Evolutionary conservation across 352 stramenopile genomes (phyloP).

Genomic region (Phytophthora citricola): DNA sequence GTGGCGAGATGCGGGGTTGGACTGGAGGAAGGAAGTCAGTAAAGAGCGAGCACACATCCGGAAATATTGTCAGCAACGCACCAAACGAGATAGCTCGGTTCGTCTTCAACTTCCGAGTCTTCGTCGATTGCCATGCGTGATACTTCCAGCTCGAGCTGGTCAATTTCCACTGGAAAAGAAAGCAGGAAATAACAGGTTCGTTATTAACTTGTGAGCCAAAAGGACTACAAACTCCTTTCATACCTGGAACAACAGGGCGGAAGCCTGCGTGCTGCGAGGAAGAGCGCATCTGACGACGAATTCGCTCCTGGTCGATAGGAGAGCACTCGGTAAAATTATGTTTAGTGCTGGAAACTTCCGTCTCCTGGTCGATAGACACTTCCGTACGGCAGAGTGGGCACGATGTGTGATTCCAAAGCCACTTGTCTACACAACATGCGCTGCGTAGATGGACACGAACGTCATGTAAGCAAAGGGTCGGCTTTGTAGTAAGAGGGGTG

Average conservation of each 20-base stretch:
- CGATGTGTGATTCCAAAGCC: conserved; percentile 88
- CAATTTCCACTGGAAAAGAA: conserved; percentile 36
- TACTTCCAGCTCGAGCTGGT: conserved; percentile 37
- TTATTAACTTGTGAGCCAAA: conserved; percentile 1
- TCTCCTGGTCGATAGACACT: conserved; percentile 64
- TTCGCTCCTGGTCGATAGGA: conserved; percentile 67
- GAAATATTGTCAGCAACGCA: conserved; percentile 15
- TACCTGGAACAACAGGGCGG: conserved; percentile 76
- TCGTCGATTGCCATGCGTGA: conserved; percentile 45
- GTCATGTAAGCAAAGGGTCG: conserved; percentile 7
- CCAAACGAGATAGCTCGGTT: conserved; percentile 45
- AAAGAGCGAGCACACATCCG: not conserved
- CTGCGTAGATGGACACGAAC: conserved; percentile 32
- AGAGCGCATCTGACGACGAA: conserved; percentile 77
- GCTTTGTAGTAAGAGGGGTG: not conserved
- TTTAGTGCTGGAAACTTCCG: conserved; percentile 48
- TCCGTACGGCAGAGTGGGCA: conserved; percentile 84
- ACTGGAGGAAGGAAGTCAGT: conserved; percentile 20
- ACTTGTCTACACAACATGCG: conserved; percentile 85
- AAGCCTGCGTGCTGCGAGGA: conserved; percentile 74
- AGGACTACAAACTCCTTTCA: not conserved
- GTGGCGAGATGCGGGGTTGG: conserved; percentile 43
- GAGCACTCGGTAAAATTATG: conserved; percentile 87
- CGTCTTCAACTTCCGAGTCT: conserved; percentile 39
- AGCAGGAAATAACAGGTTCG: conserved; percentile 3